A percentile compares a stretch with the other conserved stretches of the same genome.
These are phyloP conservation scores for Tuber umbilicatum DNA, from an alignment of 495 filamentous ascomycete genomes.

Conservation along the genomic window DNA sequence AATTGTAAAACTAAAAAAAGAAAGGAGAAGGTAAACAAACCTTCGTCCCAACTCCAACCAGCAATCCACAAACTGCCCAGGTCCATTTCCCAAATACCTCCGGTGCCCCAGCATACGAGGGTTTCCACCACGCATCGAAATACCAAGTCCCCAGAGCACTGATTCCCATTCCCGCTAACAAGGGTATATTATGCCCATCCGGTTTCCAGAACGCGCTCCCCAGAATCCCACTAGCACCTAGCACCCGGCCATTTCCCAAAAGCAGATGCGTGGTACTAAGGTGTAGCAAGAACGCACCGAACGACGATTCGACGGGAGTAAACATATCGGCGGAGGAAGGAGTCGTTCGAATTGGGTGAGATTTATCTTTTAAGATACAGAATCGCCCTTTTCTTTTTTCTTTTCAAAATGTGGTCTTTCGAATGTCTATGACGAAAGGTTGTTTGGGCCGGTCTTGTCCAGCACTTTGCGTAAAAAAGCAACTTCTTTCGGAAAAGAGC, in stretches of 20 bases:
- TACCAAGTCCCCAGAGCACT: slow-evolving; percentile 46
- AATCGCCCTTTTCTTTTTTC: neutral
- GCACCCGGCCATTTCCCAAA: slow-evolving; percentile 51
- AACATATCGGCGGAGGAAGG: slow-evolving; percentile 47
- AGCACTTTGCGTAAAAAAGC: neutral
- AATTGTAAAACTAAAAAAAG: neutral
- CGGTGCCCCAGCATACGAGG: slow-evolving; percentile 44
- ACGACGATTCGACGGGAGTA: slow-evolving; percentile 52
- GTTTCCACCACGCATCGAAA: slow-evolving; percentile 47
- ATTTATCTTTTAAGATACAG: neutral
- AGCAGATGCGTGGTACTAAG: slow-evolving; percentile 52
- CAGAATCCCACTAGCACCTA: slow-evolving; percentile 53
- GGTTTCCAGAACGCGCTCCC: slow-evolving; percentile 44
- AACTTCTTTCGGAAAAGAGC: neutral
- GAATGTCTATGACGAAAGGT: neutral
- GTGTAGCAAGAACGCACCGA: slow-evolving; percentile 53
- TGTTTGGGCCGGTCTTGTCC: neutral
- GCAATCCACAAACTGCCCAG: slow-evolving; percentile 46
- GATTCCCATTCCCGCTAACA: slow-evolving; percentile 49
- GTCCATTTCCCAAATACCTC: slow-evolving; percentile 42
- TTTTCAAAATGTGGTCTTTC: neutral
- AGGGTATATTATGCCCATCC: slow-evolving; percentile 46
- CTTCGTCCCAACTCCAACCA: slow-evolving; percentile 56
- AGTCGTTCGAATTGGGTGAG: neutral
- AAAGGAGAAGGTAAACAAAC: slow-evolving; percentile 36